These are phyloP conservation scores for Fusarium dimerum DNA, from an alignment of 2,329 filamentous ascomycete genomes.

Conservation along the genomic window DNA sequence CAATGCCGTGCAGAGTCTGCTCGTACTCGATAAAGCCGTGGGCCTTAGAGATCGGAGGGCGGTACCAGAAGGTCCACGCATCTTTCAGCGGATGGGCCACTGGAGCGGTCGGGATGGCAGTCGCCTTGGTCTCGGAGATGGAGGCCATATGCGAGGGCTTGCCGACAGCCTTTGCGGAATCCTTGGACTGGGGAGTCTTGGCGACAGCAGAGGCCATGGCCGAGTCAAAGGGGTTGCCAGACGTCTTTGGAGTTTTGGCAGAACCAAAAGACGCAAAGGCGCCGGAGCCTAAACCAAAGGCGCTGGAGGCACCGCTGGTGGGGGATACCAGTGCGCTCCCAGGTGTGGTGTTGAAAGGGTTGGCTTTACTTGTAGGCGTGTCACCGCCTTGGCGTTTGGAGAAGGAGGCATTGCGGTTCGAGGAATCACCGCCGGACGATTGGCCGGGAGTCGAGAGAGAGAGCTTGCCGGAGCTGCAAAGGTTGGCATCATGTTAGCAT, in stretches of 20 bases:
- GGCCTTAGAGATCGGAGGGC: constrained; percentile 94
- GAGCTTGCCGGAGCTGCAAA: constrained; percentile 77
- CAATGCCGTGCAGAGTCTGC: constrained; percentile 89
- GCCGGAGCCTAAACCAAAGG: constrained; percentile 91
- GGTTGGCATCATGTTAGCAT: constrained; percentile 6
- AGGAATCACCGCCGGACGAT: constrained; percentile 53
- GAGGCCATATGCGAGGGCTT: constrained; percentile 43
- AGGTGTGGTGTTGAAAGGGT: constrained; percentile 77
- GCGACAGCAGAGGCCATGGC: constrained; percentile 52
- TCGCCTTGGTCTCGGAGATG: constrained; percentile 44
- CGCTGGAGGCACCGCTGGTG: constrained; percentile 71
- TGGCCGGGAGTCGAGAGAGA: constrained; percentile 76
- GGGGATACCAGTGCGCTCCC: constrained; percentile 49
- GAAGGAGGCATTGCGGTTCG: constrained; percentile 62
- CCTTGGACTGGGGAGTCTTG: constrained; percentile 35
- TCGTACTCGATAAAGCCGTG: constrained; percentile 88
- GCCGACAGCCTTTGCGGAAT: constrained; percentile 30
- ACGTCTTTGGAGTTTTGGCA: constrained; percentile 83
- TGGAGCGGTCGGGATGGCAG: constrained; percentile 41
- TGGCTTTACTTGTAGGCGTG: constrained; percentile 70
- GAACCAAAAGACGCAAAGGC: constrained; percentile 89
- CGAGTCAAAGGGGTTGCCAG: constrained; percentile 78
- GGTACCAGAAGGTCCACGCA: constrained; percentile 96
- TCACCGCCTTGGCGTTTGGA: constrained; percentile 76
- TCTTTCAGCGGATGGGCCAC: constrained; percentile 67